Conservation (phyloP, 164 flowering plant genomes). For the Vitis amurensis region DNA sequence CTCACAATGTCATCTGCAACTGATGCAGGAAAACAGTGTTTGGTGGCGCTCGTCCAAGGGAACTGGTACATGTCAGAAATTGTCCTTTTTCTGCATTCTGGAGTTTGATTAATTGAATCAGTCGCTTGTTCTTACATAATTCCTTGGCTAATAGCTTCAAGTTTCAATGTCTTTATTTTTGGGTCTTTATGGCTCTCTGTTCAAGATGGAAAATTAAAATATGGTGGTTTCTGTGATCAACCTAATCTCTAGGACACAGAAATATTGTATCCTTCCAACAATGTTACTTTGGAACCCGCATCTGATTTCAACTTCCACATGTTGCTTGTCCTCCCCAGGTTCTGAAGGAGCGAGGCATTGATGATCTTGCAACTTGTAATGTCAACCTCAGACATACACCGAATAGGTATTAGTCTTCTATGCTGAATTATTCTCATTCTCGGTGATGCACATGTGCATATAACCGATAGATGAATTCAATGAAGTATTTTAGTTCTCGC, state of each 20-base stretch:
- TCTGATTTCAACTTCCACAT: too few species aligned
- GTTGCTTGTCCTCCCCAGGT: conserved; percentile 5
- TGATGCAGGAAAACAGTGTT: conserved; percentile 14
- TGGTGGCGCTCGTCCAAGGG: conserved; percentile 18
- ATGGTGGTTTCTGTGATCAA: too few species aligned
- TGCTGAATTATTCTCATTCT: neutral
- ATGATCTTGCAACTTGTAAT: neutral
- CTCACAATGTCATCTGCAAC: neutral
- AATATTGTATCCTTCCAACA: too few species aligned
- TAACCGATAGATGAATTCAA: neutral
- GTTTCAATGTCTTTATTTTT: neutral
- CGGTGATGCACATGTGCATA: neutral
- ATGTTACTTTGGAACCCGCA: too few species aligned
- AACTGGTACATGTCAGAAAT: conserved; percentile 5
- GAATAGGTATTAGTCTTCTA: neutral
- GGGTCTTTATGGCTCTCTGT: too few species aligned
- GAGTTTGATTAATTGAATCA: neutral
- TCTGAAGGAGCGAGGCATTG: conserved; percentile 9
- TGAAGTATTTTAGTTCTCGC: neutral
- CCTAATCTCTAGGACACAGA: too few species aligned
- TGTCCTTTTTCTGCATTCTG: neutral
- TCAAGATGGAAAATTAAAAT: too few species aligned
- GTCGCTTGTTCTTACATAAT: neutral
- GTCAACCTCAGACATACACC: neutral
- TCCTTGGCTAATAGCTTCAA: neutral